Percentiles rank a stretch among this genome's conserved stretches.
Evolutionary conservation across 306 rosid genomes (phyloP).

Genomic region (Dalbergia oliveri): DNA sequence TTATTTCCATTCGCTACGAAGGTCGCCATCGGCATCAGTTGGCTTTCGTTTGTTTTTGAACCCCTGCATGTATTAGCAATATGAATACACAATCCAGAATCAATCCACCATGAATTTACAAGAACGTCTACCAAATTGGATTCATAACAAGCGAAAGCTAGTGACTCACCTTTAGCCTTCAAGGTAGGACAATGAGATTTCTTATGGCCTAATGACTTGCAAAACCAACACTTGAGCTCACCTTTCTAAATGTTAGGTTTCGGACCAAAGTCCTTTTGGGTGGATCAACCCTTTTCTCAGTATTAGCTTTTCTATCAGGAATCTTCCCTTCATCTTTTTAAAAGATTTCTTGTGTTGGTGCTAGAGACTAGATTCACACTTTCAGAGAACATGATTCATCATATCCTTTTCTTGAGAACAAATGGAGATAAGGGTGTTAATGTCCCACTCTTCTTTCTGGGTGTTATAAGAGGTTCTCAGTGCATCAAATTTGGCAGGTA

Average conservation of each 20-base stretch:
- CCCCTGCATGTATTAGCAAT: not conserved
- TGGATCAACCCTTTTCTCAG: not conserved
- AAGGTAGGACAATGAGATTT: not conserved
- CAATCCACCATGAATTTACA: conserved; percentile 10
- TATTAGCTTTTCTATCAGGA: not conserved
- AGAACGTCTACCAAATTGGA: not conserved
- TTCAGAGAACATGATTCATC: not conserved
- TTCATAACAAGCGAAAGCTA: not conserved
- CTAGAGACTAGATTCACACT: not conserved
- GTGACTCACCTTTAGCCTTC: not conserved
- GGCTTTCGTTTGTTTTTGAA: not conserved
- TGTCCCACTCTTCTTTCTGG: not conserved
- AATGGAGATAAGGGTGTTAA: not conserved
- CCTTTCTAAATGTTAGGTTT: not conserved
- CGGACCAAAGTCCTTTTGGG: not conserved
- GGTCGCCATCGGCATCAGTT: not conserved
- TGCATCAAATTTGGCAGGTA: not conserved
- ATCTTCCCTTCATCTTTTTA: not conserved
- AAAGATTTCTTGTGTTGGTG: not conserved
- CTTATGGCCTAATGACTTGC: no score
- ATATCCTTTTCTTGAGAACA: not conserved
- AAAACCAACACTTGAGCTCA: not conserved
- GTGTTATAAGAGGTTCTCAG: not conserved
- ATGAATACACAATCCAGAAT: not conserved
- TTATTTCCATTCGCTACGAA: not conserved